A percentile compares a stretch with the other conserved stretches of the same genome.
phyloP scores from a whole-genome alignment of 306 rosid genomes.

The Trichosanthes truncata region DNA sequence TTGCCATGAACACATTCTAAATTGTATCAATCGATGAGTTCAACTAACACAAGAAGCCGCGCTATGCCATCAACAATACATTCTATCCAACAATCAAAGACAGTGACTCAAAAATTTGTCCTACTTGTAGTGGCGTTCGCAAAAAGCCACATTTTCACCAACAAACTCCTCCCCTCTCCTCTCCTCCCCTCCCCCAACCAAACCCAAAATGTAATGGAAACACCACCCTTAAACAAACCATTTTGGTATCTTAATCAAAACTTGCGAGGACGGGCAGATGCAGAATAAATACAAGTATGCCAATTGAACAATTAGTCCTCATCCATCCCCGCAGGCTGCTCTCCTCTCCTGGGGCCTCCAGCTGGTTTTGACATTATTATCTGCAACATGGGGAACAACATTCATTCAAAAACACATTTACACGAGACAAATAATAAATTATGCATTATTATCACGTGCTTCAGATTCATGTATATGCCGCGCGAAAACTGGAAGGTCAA shows the following conservation, averaged over 20 bases:
- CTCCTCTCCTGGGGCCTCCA: conserved; percentile 73
- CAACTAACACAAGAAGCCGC: neutral
- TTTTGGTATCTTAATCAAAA: neutral
- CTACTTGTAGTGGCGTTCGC: neutral
- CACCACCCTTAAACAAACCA: neutral
- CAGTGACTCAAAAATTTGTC: neutral
- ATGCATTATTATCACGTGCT: neutral
- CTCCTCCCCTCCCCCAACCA: neutral
- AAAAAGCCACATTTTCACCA: neutral
- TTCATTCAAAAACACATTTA: neutral
- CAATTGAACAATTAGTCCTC: conserved; percentile 43
- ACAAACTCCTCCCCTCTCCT: neutral
- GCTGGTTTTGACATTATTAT: conserved; percentile 92
- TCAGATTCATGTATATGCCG: neutral
- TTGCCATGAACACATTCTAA: neutral
- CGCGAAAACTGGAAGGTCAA: neutral
- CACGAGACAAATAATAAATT: neutral
- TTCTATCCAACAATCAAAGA: neutral
- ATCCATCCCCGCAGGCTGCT: conserved; percentile 75
- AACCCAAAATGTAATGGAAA: neutral
- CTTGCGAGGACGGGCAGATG: neutral
- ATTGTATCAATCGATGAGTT: neutral
- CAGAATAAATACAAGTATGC: neutral
- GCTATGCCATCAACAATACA: neutral
- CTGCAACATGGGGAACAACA: conserved; percentile 22